Conservation (phyloP, 129 eudicot genomes). For the Lonicera japonica region DNA sequence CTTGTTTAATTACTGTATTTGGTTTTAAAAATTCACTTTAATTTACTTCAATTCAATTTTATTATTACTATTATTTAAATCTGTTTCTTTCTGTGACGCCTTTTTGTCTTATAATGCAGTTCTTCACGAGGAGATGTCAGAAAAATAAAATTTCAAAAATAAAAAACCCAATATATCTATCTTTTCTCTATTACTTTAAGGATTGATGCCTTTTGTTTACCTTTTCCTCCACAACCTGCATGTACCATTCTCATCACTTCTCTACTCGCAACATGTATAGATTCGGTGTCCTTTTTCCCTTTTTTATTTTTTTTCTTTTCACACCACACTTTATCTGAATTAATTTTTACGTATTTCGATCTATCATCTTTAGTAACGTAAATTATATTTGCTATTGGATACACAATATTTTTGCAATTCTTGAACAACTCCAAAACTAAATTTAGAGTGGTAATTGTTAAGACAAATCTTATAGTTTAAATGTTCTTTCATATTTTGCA, state of each 20-base stretch:
- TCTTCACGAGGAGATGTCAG: conserved; percentile 92
- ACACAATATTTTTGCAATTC: too few relatives aligned
- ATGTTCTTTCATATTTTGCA: too few relatives aligned
- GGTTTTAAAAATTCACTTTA: too few relatives aligned
- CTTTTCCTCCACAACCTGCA: conserved; percentile 27
- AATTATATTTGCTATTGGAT: conserved; percentile 25
- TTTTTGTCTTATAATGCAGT: conserved; percentile 68
- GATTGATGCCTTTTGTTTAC: conserved; percentile 34
- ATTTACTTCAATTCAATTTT: conserved; percentile 16
- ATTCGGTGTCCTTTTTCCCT: conserved; percentile 41
- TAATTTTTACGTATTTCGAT: too few relatives aligned
- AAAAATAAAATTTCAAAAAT: conserved; percentile 20
- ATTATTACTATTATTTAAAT: conserved; percentile 18
- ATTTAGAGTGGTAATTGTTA: too few relatives aligned
- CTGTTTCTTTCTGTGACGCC: conserved; percentile 43
- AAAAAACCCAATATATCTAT: conserved; percentile 24
- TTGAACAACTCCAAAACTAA: too few relatives aligned
- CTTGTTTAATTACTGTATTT: conserved; percentile 9
- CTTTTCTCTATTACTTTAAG: conserved; percentile 50
- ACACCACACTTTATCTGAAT: too few relatives aligned
- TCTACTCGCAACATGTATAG: conserved; percentile 47
- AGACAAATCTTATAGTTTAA: too few relatives aligned
- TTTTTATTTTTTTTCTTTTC: too few relatives aligned
- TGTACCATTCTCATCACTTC: conserved; percentile 30
- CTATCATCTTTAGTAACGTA: conserved; percentile 26